Percentiles rank a stretch among this genome's conserved stretches.
phyloP scores from a whole-genome alignment of 768 basidiomycete species.

The Lactarius vividus region DNA sequence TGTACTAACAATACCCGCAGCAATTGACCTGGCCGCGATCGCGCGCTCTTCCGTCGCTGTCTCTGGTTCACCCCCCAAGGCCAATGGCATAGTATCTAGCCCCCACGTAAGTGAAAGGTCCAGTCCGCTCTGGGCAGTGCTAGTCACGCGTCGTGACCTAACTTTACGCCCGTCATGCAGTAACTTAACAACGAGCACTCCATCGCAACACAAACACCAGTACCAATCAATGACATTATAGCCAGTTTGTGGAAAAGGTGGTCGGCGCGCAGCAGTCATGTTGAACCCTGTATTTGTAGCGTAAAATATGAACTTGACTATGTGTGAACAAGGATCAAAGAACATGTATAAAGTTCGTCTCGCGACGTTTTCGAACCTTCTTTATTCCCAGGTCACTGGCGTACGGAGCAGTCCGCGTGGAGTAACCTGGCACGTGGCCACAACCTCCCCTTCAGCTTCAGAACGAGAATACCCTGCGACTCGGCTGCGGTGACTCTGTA shows the following conservation, averaged over 20 bases:
- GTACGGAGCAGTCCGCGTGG: no score
- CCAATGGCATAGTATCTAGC: neutral
- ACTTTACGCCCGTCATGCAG: conserved; percentile 15
- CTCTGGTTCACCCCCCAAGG: conserved; percentile 48
- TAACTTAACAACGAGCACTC: conserved; percentile 21
- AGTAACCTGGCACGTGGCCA: neutral
- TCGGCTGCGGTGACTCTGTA: neutral
- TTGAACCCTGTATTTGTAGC: conserved; percentile 19
- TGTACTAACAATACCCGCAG: conserved; percentile 16
- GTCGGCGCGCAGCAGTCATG: conserved; percentile 2
- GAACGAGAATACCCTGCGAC: neutral
- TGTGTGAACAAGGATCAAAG: conserved; percentile 4
- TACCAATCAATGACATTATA: conserved; percentile 10
- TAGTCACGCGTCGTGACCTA: neutral
- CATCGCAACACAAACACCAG: conserved; percentile 7
- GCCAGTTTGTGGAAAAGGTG: conserved; percentile 7
- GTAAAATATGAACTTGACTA: neutral
- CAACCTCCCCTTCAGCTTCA: neutral
- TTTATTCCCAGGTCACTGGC: neutral
- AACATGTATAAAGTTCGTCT: neutral
- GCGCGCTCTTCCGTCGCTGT: conserved; percentile 80
- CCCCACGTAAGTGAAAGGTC: conserved; percentile 15
- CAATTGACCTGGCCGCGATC: conserved; percentile 69
- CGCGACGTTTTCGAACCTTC: conserved; percentile 7
- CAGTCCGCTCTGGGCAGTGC: neutral